Percentiles rank a stretch among this genome's conserved stretches.
Conservation (phyloP, 2,329 filamentous ascomycete genomes). For the Trichoderma brevicompactum region DNA sequence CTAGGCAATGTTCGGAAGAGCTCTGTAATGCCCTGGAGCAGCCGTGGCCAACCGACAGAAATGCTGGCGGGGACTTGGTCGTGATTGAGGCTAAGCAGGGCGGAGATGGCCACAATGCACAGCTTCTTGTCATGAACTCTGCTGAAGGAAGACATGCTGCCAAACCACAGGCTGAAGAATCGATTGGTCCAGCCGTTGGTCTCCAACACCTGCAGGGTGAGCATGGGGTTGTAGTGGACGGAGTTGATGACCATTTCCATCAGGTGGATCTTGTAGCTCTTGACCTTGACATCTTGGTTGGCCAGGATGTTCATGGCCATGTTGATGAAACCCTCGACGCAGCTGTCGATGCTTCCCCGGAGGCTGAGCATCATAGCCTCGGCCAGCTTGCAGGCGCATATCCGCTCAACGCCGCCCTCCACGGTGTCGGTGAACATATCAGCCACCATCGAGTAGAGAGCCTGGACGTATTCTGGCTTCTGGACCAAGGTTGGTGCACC, state of each 20-base stretch:
- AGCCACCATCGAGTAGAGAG: constrained; percentile 89
- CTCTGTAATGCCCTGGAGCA: constrained; percentile 84
- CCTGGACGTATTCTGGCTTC: constrained; percentile 84
- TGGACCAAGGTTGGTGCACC: constrained; percentile 79
- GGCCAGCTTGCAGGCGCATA: constrained; percentile 96
- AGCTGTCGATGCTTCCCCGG: constrained; percentile 83
- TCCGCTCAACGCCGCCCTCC: constrained; percentile 89
- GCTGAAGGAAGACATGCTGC: constrained; percentile 89
- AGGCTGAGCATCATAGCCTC: constrained; percentile 98
- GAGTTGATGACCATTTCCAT: constrained; percentile 99
- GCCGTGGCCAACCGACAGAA: constrained; percentile 89
- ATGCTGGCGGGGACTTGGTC: constrained; percentile 90
- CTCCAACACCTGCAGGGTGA: constrained; percentile 88
- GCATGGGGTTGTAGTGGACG: constrained; percentile 92
- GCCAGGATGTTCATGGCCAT: constrained; percentile 85
- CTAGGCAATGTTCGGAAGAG: constrained; percentile 90
- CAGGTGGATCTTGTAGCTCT: constrained; percentile 91
- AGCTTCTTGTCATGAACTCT: constrained; percentile 99
- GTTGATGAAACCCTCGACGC: constrained; percentile 84
- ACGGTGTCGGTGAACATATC: constrained; percentile 94
- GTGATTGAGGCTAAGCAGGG: constrained; percentile 77
- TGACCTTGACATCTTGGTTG: constrained; percentile 79
- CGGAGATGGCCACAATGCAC: constrained; percentile 89
- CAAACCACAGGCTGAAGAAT: constrained; percentile 98
- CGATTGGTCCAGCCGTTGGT: constrained; percentile 94